Conservation (phyloP, 345 rosid species). For the Nasturtium officinale region DNA sequence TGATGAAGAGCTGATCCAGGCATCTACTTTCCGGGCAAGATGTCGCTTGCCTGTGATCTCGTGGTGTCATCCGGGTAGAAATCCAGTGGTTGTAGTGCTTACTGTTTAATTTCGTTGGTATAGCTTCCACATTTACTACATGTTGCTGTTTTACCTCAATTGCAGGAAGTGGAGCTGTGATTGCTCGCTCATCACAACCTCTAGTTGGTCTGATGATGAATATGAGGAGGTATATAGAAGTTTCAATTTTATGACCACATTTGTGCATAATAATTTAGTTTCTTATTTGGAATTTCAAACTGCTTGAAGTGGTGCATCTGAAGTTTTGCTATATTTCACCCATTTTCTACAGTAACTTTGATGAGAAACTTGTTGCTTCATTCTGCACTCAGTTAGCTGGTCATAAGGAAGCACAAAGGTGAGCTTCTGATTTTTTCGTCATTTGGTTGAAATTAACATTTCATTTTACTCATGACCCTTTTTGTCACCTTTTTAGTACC, state of each 20-base stretch:
- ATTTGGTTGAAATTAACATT: conserved; percentile 16
- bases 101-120: conserved; percentile 19
- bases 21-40: conserved; percentile 86
- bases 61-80: conserved; percentile 94
- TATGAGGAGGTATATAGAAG: conserved; percentile 74
- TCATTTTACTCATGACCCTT: neutral
- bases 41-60: conserved; percentile 86
- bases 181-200: conserved; percentile 99
- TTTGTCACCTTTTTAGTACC: conserved; percentile 23
- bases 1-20: conserved; percentile 84
- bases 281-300: conserved; percentile 31
- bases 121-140: conserved; percentile 33
- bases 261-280: conserved; percentile 31
- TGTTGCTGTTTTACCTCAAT: conserved; percentile 34
- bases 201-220: conserved; percentile 98
- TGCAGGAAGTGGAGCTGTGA: conserved; percentile 87
- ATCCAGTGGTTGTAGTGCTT: conserved; percentile 31
- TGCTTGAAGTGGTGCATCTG: conserved; percentile 22
- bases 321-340: conserved; percentile 26
- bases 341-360: conserved; percentile 64
- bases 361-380: conserved; percentile 96
- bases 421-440: conserved; percentile 19
- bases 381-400: conserved; percentile 71
- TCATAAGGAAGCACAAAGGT: conserved; percentile 59
- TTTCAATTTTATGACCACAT: conserved; percentile 23